A percentile compares a stretch with the other conserved stretches of the same genome.
Conservation (phyloP, 805 yeast species). For the Candida dendrica region DNA sequence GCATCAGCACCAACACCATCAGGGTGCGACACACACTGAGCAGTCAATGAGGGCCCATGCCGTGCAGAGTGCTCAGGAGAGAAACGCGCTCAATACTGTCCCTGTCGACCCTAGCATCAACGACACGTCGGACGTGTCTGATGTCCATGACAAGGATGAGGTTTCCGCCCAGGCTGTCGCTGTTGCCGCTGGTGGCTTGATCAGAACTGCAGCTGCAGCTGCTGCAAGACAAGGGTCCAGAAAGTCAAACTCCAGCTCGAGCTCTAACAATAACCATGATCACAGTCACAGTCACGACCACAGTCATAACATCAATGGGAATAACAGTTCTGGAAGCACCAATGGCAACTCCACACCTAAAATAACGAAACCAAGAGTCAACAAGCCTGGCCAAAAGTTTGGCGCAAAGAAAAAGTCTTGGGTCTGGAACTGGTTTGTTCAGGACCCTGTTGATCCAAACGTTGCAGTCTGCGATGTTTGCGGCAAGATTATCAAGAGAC, state of each 20-base stretch:
- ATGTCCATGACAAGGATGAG: background rate
- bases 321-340: background rate
- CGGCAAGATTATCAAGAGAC: constrained; percentile 39
- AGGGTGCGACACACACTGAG: background rate
- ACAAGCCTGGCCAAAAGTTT: constrained; percentile 47
- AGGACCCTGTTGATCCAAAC: constrained; percentile 39
- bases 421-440: constrained; percentile 60
- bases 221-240: background rate
- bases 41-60: background rate
- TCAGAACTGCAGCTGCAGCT: background rate
- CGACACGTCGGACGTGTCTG: background rate
- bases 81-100: background rate
- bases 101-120: constrained; percentile 1
- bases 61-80: background rate
- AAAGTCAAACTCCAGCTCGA: background rate
- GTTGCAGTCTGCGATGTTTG: constrained; percentile 49
- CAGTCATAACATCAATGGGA: background rate
- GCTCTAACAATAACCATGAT: background rate
- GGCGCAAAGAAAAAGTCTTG: constrained; percentile 58
- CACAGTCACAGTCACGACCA: background rate
- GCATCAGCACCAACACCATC: background rate
- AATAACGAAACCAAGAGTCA: constrained; percentile 21
- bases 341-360: constrained; percentile 3
- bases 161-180: background rate
- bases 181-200: background rate